These are phyloP conservation scores for Colletotrichum shisoi DNA, from an alignment of 2,329 filamentous ascomycete species.

Conservation along the genomic window DNA sequence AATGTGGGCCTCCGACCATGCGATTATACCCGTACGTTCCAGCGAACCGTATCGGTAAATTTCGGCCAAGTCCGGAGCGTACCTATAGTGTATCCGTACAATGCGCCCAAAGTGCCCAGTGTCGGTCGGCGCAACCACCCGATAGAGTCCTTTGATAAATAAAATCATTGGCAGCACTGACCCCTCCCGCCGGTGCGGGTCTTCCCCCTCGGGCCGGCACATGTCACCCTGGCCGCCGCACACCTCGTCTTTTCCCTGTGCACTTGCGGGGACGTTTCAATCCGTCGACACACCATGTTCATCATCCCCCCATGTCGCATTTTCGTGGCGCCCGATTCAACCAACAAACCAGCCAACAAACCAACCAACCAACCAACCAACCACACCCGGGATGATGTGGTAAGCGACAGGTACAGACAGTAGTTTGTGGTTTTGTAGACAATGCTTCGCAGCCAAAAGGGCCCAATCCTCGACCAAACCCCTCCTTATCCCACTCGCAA, in stretches of 20 bases:
- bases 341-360: no score
- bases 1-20: background rate
- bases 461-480: background rate
- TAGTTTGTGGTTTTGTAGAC: background rate
- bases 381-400: background rate
- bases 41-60: no score
- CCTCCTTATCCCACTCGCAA: no score
- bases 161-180: background rate
- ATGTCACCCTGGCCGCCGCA: constrained; percentile 19
- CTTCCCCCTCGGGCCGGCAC: constrained; percentile 18
- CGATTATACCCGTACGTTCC: no score
- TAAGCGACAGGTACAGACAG: background rate
- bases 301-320: background rate
- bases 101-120: no score
- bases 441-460: background rate
- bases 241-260: constrained; percentile 2
- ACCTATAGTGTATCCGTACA: no score
- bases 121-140: no score
- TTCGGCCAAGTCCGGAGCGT: no score
- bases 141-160: no score
- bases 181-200: background rate
- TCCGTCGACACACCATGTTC: background rate
- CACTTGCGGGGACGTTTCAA: constrained; percentile 7
- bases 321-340: background rate
- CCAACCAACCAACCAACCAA: no score